A percentile compares a stretch with the other conserved stretches of the same genome.
phyloP scores from a whole-genome alignment of 2,329 filamentous ascomycete genomes.

The Ophiostoma perfectum region DNA sequence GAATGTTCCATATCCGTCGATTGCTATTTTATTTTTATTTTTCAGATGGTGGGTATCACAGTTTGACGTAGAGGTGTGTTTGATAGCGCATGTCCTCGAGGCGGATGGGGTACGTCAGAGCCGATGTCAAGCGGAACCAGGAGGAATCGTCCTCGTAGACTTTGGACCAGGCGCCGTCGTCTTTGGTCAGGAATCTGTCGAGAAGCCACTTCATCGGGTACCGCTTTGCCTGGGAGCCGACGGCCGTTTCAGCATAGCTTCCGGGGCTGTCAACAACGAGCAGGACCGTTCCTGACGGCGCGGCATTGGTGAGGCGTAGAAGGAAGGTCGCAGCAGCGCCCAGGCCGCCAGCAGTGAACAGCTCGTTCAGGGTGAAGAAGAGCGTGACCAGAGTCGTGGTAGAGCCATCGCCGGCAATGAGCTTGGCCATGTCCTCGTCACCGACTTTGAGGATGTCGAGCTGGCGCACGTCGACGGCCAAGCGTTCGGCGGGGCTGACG shows the following conservation, averaged over 20 bases:
- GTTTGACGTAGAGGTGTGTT: slow-evolving; percentile 68
- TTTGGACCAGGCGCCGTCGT: slow-evolving; percentile 59
- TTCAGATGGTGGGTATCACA: not conserved
- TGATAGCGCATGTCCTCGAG: slow-evolving; percentile 96
- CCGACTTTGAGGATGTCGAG: slow-evolving; percentile 46
- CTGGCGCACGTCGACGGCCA: slow-evolving; percentile 42
- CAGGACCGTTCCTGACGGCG: slow-evolving; percentile 59
- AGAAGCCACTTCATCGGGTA: slow-evolving; percentile 96
- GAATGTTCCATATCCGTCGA: not conserved
- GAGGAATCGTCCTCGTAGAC: slow-evolving; percentile 68
- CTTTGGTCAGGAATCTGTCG: slow-evolving; percentile 67
- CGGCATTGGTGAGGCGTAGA: slow-evolving; percentile 55
- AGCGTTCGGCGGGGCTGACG: slow-evolving; percentile 34
- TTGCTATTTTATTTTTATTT: not conserved
- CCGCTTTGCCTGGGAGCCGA: slow-evolving; percentile 57
- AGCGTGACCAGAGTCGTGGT: slow-evolving; percentile 63
- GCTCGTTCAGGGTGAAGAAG: slow-evolving; percentile 92
- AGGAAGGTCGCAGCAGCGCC: slow-evolving; percentile 72
- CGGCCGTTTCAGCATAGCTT: slow-evolving; percentile 76
- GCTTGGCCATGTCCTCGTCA: slow-evolving; percentile 32
- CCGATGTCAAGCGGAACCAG: slow-evolving; percentile 73
- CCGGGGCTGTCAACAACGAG: slow-evolving; percentile 90
- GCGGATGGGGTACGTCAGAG: slow-evolving; percentile 71
- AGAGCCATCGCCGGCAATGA: slow-evolving; percentile 29
- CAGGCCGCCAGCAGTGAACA: slow-evolving; percentile 72